phyloP scores from a whole-genome alignment of 495 filamentous ascomycete species.

The Xylaria palmicola region DNA sequence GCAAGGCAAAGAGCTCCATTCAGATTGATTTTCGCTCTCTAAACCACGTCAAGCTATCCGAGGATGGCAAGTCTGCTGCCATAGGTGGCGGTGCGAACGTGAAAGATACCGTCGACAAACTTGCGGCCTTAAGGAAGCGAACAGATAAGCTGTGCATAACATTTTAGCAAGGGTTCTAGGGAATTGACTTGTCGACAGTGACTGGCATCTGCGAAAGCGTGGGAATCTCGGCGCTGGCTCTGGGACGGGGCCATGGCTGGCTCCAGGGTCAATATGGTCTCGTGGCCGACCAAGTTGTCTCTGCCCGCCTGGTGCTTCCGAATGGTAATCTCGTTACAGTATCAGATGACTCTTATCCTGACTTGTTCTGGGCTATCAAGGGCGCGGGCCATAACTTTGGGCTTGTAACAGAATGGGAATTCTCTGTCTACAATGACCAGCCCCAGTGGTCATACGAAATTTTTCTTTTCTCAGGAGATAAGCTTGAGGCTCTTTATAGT shows the following conservation, averaged over 20 bases:
- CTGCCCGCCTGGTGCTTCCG: slow-evolving; percentile 47
- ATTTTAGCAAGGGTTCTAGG: too few relatives aligned
- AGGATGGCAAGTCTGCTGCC: not conserved
- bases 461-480: slow-evolving; percentile 20
- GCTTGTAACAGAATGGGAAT: slow-evolving; percentile 36
- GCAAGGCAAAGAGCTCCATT: not conserved
- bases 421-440: slow-evolving; percentile 14
- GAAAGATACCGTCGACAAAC: not conserved
- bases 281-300: slow-evolving; percentile 48
- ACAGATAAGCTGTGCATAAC: not conserved
- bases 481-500: slow-evolving; percentile 19
- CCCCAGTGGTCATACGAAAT: slow-evolving; percentile 21
- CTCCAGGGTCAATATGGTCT: slow-evolving; percentile 51
- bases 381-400: slow-evolving; percentile 59
- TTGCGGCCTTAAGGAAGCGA: not conserved
- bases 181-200: not conserved
- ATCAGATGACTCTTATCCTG: slow-evolving; percentile 28
- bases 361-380: slow-evolving; percentile 53
- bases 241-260: slow-evolving; percentile 54
- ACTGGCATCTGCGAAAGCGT: slow-evolving; percentile 50
- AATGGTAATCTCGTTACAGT: slow-evolving; percentile 40
- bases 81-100: slow-evolving; percentile 2
- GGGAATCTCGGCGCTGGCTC: slow-evolving; percentile 42
- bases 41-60: not conserved
- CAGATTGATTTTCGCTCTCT: slow-evolving; percentile 10